These are phyloP conservation scores for Xerocomellus intermedius DNA, from an alignment of 768 basidiomycete species.

Conservation along the genomic window DNA sequence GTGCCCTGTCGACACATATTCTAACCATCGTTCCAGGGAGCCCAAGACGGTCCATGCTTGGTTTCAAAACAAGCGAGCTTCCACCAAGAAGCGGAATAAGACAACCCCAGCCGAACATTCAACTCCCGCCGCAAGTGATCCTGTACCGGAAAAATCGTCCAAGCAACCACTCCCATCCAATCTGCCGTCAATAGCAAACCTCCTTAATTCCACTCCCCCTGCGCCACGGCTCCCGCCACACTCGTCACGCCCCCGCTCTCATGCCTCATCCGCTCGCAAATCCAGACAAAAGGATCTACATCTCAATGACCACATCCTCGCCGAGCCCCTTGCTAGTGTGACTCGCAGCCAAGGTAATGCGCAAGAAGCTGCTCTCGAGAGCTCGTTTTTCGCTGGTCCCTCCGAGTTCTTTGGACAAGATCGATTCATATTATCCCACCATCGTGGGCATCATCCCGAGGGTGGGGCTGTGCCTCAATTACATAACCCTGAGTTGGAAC, in stretches of 20 bases:
- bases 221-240: slow-evolving; percentile 22
- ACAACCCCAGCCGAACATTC: slow-evolving; percentile 33
- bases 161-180: slow-evolving; percentile 31
- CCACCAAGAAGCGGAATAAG: slow-evolving; percentile 70
- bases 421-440: slow-evolving; percentile 33
- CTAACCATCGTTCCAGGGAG: slow-evolving; percentile 50
- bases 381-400: slow-evolving; percentile 33
- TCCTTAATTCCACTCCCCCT: slow-evolving; percentile 37
- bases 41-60: slow-evolving; percentile 84
- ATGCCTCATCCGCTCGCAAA: slow-evolving; percentile 26
- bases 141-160: slow-evolving; percentile 17
- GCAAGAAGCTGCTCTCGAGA: slow-evolving; percentile 24
- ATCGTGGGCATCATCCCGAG: slow-evolving; percentile 30
- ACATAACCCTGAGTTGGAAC: slow-evolving; percentile 46
- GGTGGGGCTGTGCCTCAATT: slow-evolving; percentile 23
- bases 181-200: slow-evolving; percentile 39
- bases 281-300: slow-evolving; percentile 34
- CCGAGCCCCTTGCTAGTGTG: slow-evolving; percentile 12
- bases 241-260: slow-evolving; percentile 26
- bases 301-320: slow-evolving; percentile 28
- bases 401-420: slow-evolving; percentile 33
- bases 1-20: slow-evolving; percentile 10
- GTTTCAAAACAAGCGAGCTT: slow-evolving; percentile 87
- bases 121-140: slow-evolving; percentile 31
- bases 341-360: slow-evolving; percentile 6